phyloP scores from a whole-genome alignment of 176 grass and related monocot genomes.

The Carex parvula region DNA sequence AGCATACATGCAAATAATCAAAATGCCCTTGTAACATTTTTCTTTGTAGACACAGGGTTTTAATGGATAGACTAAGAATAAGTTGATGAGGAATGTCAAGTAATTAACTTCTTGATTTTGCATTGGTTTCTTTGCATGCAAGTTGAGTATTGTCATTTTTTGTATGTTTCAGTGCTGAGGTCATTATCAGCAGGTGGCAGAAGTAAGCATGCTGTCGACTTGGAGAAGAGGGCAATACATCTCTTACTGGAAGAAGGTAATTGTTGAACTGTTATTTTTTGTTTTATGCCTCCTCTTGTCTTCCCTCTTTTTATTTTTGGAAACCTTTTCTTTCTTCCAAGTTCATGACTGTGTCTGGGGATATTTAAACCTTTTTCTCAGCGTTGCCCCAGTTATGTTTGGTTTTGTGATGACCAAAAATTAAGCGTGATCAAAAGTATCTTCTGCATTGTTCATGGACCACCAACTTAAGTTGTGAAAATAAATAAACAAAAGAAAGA shows the following conservation, averaged over 20 bases:
- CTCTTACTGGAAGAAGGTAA: conserved; percentile 93
- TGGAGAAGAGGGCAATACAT: conserved; percentile 86
- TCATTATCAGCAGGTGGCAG: conserved; percentile 62
- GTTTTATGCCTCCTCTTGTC: not conserved
- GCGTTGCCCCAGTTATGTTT: conserved; percentile 5
- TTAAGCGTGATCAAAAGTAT: not conserved
- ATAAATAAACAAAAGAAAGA: not conserved
- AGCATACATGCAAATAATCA: not conserved
- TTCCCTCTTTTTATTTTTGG: not conserved
- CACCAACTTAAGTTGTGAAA: not conserved
- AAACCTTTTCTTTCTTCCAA: not conserved
- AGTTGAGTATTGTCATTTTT: conserved; percentile 4
- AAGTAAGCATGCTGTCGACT: conserved; percentile 75
- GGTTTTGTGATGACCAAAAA: conserved; percentile 4
- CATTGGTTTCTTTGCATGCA: conserved; percentile 24
- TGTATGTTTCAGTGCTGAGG: conserved; percentile 50
- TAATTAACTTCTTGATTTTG: not conserved
- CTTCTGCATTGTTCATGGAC: not conserved
- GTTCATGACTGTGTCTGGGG: not conserved
- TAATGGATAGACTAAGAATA: not conserved
- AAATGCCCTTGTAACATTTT: not conserved
- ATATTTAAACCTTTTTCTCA: not conserved
- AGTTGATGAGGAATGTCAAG: not conserved
- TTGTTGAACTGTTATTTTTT: conserved; percentile 15
- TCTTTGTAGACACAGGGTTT: conserved; percentile 1